These are phyloP conservation scores for Pythium folliculosum DNA, from an alignment of 352 stramenopile species.

Conservation along the genomic window DNA sequence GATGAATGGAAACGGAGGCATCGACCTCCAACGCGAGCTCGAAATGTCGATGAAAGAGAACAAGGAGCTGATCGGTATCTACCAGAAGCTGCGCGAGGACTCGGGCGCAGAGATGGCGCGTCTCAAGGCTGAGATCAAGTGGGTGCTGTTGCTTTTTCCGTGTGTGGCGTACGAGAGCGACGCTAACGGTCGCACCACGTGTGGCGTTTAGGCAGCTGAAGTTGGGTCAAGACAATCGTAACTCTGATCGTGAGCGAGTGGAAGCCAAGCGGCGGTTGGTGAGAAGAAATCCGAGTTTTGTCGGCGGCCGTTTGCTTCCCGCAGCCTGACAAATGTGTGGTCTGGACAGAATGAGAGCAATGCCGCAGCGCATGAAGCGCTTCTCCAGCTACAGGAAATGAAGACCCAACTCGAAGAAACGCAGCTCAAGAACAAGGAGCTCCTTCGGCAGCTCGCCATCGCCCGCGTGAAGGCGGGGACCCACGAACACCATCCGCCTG, in stretches of 20 bases:
- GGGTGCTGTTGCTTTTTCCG: background rate
- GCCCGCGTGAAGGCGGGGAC: constrained; percentile 41
- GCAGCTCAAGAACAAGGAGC: constrained; percentile 76
- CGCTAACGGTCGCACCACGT: background rate
- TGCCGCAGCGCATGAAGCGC: constrained; percentile 49
- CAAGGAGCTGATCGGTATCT: constrained; percentile 74
- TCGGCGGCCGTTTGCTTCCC: too few species aligned
- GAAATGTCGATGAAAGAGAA: constrained; percentile 69
- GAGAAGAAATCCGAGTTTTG: background rate
- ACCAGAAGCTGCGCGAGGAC: constrained; percentile 67
- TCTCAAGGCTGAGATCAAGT: constrained; percentile 64
- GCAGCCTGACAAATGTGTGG: too few species aligned
- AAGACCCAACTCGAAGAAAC: constrained; percentile 61
- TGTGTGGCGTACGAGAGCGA: background rate
- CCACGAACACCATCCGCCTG: background rate
- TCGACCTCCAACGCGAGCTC: constrained; percentile 51
- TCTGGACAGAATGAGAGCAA: constrained; percentile 51
- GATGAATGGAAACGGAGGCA: constrained; percentile 10
- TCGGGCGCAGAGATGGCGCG: constrained; percentile 48
- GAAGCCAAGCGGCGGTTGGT: constrained; percentile 28
- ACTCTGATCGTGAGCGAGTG: constrained; percentile 13
- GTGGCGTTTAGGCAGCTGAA: constrained; percentile 24
- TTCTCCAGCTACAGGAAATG: constrained; percentile 58
- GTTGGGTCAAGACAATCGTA: constrained; percentile 1
- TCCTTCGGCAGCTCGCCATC: constrained; percentile 73